phyloP scores from a whole-genome alignment of 495 filamentous ascomycete genomes.

The Penicillium silybi region DNA sequence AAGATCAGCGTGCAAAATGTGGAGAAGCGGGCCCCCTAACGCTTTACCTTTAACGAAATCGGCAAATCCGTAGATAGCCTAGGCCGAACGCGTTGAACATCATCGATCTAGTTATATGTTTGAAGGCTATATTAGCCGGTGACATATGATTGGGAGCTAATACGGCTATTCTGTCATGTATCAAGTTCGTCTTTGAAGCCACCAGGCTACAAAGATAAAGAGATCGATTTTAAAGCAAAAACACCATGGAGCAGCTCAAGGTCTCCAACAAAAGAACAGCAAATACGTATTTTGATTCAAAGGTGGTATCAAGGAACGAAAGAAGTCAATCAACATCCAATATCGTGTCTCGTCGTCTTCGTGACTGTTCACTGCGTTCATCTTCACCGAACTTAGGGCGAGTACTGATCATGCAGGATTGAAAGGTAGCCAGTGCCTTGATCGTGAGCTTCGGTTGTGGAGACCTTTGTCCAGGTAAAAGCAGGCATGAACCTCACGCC shows the following conservation, averaged over 20 bases:
- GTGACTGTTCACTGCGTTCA: neutral
- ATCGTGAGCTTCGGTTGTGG: neutral
- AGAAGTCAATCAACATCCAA: neutral
- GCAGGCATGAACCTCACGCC: neutral
- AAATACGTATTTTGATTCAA: neutral
- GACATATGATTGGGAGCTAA: neutral
- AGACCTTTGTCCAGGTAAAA: neutral
- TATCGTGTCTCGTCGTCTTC: constrained; percentile 15
- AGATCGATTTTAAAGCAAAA: neutral
- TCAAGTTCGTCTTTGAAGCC: neutral
- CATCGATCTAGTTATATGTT: neutral
- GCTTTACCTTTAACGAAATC: neutral
- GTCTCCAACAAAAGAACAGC: neutral
- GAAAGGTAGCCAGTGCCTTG: neutral
- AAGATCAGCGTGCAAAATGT: constrained; percentile 15
- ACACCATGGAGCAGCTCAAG: neutral
- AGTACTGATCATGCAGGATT: neutral
- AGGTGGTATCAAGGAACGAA: neutral
- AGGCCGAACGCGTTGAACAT: neutral
- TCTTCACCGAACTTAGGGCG: neutral
- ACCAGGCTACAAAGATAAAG: neutral
- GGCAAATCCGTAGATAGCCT: constrained; percentile 1
- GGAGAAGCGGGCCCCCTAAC: constrained; percentile 10
- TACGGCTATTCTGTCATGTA: neutral
- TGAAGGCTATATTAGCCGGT: neutral